phyloP scores from a whole-genome alignment of 208 protist genomes.

The Leishmania gerbilli region DNA sequence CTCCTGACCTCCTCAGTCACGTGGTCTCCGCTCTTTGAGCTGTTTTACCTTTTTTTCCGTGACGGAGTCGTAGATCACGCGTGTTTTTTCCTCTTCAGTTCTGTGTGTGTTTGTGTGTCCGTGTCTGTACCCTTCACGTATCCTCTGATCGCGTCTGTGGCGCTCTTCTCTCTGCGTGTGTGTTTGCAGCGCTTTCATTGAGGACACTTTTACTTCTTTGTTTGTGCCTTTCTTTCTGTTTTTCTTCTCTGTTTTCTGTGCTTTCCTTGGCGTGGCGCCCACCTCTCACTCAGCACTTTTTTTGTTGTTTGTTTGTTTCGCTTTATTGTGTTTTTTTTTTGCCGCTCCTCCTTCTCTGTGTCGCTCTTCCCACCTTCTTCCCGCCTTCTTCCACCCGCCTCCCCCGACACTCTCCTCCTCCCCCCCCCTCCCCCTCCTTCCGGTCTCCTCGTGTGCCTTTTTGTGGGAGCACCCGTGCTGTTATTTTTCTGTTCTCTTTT shows the following conservation, averaged over 20 bases:
- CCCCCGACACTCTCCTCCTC: too few species aligned
- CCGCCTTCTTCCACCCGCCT: background rate
- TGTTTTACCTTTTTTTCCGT: background rate
- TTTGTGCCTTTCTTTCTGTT: background rate
- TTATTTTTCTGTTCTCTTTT: background rate
- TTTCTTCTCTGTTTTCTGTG: background rate
- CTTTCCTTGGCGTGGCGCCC: background rate
- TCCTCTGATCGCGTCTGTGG: background rate
- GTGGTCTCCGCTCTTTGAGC: background rate
- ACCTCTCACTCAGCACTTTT: background rate
- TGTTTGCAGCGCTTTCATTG: background rate
- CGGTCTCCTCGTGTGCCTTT: too few species aligned
- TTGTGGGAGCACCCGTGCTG: too few species aligned
- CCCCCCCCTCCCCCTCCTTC: too few species aligned
- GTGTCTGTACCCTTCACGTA: background rate
- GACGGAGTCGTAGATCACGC: background rate
- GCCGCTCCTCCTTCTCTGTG: conserved; percentile 8
- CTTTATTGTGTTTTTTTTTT: background rate
- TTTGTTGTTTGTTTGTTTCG: background rate
- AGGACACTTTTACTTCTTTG: background rate
- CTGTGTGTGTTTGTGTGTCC: background rate
- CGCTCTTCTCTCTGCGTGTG: background rate
- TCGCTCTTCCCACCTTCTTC: background rate
- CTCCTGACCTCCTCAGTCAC: background rate
- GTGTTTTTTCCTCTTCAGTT: background rate